phyloP scores from a whole-genome alignment of 2,329 filamentous ascomycete genomes.

The Phialophora verrucosa region DNA sequence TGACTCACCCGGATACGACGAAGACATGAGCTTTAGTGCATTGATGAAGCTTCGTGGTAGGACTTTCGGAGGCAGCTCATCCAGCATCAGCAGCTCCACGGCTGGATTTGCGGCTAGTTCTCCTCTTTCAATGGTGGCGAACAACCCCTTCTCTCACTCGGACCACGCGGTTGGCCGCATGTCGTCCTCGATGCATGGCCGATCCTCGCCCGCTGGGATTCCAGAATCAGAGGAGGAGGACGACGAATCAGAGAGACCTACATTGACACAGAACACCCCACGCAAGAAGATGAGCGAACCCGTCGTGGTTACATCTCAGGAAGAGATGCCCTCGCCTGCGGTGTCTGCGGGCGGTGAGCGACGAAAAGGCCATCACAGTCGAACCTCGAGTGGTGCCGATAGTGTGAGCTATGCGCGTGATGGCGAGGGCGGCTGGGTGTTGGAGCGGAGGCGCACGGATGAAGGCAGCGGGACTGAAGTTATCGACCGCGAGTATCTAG shows the following conservation, averaged over 20 bases:
- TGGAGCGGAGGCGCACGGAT: constrained; percentile 45
- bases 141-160: constrained; percentile 38
- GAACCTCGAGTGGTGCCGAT: constrained; percentile 45
- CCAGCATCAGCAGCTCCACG: constrained; percentile 66
- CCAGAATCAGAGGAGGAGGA: constrained; percentile 42
- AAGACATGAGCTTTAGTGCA: constrained; percentile 74
- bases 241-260: constrained; percentile 34
- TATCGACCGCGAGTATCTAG: constrained; percentile 43
- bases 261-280: constrained; percentile 41
- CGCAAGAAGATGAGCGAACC: constrained; percentile 33
- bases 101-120: constrained; percentile 45
- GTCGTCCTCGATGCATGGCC: constrained; percentile 27
- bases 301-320: constrained; percentile 31
- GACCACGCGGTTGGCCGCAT: constrained; percentile 25
- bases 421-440: constrained; percentile 45
- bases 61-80: constrained; percentile 82
- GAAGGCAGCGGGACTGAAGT: constrained; percentile 46
- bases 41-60: constrained; percentile 74
- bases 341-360: constrained; percentile 20
- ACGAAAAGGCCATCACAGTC: constrained; percentile 42
- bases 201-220: constrained; percentile 36
- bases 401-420: constrained; percentile 47
- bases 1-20: constrained; percentile 59
- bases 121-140: constrained; percentile 44
- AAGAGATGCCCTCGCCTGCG: constrained; percentile 31